These are phyloP conservation scores for Artemisia annua DNA, from an alignment of 129 eudicot genomes.

Conservation along the genomic window DNA sequence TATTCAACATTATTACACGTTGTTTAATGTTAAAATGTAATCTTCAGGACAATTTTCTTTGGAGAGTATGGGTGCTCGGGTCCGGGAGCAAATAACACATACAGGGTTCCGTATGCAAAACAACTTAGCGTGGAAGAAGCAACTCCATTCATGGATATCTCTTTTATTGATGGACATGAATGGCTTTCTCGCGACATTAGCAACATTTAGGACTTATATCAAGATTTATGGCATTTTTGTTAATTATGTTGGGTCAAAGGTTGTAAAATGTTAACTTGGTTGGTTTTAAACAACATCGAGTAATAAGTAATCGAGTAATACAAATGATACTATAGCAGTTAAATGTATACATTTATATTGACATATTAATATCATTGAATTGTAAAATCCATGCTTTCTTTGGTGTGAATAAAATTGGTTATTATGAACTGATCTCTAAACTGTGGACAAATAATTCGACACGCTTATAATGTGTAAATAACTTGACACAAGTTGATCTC, in stretches of 20 bases:
- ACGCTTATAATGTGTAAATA: no score
- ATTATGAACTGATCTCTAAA: no score
- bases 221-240: neutral
- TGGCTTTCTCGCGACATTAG: slow-evolving; percentile 52
- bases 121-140: slow-evolving; percentile 71
- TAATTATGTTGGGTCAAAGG: slow-evolving; percentile 16
- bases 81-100: slow-evolving; percentile 59
- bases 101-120: slow-evolving; percentile 59
- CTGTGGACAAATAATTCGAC: no score
- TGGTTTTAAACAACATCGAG: slow-evolving; percentile 3
- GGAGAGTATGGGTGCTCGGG: slow-evolving; percentile 85
- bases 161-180: slow-evolving; percentile 72
- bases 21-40: no score
- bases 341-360: no score
- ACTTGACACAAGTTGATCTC: no score
- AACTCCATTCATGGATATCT: slow-evolving; percentile 45
- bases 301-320: slow-evolving; percentile 15
- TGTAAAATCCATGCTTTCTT: no score
- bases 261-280: neutral
- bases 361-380: no score
- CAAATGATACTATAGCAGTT: no score
- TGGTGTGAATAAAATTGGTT: no score
- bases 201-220: slow-evolving; percentile 15
- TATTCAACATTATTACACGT: no score
- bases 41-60: slow-evolving; percentile 66